A percentile compares a stretch with the other conserved stretches of the same genome.
Conservation (phyloP, 2,329 filamentous ascomycete species). For the Canariomyces notabilis region DNA sequence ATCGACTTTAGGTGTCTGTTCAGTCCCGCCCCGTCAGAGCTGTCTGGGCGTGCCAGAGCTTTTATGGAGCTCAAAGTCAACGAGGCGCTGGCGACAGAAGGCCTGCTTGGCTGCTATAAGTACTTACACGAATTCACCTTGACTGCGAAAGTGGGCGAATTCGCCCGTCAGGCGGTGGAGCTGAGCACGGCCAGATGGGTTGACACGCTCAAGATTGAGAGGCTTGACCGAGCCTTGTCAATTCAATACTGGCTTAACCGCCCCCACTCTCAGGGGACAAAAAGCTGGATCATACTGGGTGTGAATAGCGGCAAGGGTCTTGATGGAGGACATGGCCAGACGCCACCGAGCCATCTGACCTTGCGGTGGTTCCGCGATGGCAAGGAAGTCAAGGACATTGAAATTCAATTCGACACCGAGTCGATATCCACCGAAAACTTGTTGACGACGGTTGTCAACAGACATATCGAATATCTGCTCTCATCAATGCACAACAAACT, state of each 20-base stretch:
- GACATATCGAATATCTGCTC: slow-evolving; percentile 69
- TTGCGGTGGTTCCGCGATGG: slow-evolving; percentile 82
- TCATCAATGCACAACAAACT: slow-evolving; percentile 60
- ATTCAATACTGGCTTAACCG: slow-evolving; percentile 84
- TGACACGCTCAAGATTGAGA: slow-evolving; percentile 70
- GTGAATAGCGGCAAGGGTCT: slow-evolving; percentile 58
- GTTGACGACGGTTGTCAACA: slow-evolving; percentile 67
- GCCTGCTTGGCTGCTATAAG: slow-evolving; percentile 74
- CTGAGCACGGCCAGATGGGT: slow-evolving; percentile 71
- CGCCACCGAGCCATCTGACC: slow-evolving; percentile 50
- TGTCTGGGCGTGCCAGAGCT: slow-evolving; percentile 59
- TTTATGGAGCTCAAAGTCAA: slow-evolving; percentile 71
- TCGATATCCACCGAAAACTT: slow-evolving; percentile 69
- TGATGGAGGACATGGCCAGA: slow-evolving; percentile 35
- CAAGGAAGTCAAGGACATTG: slow-evolving; percentile 64
- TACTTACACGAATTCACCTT: slow-evolving; percentile 83
- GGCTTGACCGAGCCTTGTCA: slow-evolving; percentile 73
- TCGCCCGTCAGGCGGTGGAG: slow-evolving; percentile 70
- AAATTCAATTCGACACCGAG: slow-evolving; percentile 62
- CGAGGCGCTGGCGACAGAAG: slow-evolving; percentile 60
- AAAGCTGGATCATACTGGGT: slow-evolving; percentile 89
- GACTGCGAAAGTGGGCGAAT: slow-evolving; percentile 82
- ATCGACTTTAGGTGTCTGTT: slow-evolving; percentile 87
- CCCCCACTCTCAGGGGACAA: slow-evolving; percentile 44
- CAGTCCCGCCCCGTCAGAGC: slow-evolving; percentile 55